phyloP scores from a whole-genome alignment of 2,329 filamentous ascomycete genomes.

The Pseudogymnoascus sp. region DNA sequence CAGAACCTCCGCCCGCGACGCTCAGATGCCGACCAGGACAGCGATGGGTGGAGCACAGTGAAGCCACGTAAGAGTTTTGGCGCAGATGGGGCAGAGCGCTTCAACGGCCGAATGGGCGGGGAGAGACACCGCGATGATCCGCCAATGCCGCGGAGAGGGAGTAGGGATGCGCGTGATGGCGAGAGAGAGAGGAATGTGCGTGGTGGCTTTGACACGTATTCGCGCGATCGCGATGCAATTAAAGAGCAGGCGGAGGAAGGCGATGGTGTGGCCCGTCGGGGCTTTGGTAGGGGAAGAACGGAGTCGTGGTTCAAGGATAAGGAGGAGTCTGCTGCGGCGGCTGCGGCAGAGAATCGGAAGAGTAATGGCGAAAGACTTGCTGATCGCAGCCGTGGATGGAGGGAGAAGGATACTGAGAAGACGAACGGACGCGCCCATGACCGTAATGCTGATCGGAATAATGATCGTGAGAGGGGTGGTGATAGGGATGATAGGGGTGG shows the following conservation, averaged over 20 bases:
- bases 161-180: conserved; percentile 47
- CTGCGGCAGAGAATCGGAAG: conserved; percentile 24
- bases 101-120: conserved; percentile 56
- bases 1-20: conserved; percentile 43
- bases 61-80: conserved; percentile 69
- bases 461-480: conserved; percentile 17
- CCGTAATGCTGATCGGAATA: conserved; percentile 4
- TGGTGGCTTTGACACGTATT: conserved; percentile 42
- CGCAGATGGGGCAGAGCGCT: conserved; percentile 60
- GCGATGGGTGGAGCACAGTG: conserved; percentile 66
- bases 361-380: conserved; percentile 26
- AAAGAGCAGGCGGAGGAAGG: conserved; percentile 41
- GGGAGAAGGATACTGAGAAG: conserved; percentile 34
- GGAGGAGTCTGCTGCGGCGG: conserved; percentile 21
- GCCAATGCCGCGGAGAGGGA: conserved; percentile 34
- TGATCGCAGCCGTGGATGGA: conserved; percentile 29
- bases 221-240: conserved; percentile 42
- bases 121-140: conserved; percentile 35
- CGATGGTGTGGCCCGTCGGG: conserved; percentile 52
- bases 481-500: conserved; percentile 11
- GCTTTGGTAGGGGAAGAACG: conserved; percentile 54
- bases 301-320: conserved; percentile 70
- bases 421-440: conserved; percentile 13
- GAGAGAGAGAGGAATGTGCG: conserved; percentile 43
- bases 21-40: conserved; percentile 49